A percentile compares a stretch with the other conserved stretches of the same genome.
phyloP scores from a whole-genome alignment of 768 basidiomycete species.

The Mycena crocata region DNA sequence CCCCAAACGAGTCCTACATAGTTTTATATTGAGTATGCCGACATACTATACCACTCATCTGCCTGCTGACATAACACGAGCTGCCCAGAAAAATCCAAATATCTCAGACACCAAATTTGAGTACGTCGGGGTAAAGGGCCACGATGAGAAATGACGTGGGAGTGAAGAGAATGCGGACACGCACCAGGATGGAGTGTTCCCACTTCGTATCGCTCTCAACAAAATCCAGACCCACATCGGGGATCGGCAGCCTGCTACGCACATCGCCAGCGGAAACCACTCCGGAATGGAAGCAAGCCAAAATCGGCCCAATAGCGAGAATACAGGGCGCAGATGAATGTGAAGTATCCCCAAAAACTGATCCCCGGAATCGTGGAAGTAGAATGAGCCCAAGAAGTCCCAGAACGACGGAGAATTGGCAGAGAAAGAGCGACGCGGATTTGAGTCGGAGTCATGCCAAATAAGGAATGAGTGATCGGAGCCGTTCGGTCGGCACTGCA shows the following conservation, averaged over 20 bases:
- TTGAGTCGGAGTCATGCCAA: no score
- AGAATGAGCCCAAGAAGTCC: no score
- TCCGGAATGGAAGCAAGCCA: no score
- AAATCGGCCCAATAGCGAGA: no score
- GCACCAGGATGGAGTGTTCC: neutral
- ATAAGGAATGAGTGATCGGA: no score
- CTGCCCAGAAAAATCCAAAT: neutral
- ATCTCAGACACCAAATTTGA: neutral
- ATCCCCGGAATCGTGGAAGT: no score
- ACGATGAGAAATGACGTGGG: neutral
- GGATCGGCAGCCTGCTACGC: neutral
- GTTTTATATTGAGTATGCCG: neutral
- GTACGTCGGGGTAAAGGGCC: neutral
- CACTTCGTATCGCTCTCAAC: neutral
- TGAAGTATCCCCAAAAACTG: no score
- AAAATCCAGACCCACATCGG: neutral
- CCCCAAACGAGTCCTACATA: neutral
- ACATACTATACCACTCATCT: neutral
- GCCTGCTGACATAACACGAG: neutral
- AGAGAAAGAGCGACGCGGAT: no score
- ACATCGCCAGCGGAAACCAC: no score
- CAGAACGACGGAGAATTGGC: no score
- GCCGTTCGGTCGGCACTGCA: no score
- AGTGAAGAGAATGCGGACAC: neutral
- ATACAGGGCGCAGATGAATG: no score